Evolutionary conservation across 2,329 filamentous ascomycete genomes (phyloP), one percentile per base, ranked within the genome.

Genomic region (Sordariomycetes sp.): DNA sequence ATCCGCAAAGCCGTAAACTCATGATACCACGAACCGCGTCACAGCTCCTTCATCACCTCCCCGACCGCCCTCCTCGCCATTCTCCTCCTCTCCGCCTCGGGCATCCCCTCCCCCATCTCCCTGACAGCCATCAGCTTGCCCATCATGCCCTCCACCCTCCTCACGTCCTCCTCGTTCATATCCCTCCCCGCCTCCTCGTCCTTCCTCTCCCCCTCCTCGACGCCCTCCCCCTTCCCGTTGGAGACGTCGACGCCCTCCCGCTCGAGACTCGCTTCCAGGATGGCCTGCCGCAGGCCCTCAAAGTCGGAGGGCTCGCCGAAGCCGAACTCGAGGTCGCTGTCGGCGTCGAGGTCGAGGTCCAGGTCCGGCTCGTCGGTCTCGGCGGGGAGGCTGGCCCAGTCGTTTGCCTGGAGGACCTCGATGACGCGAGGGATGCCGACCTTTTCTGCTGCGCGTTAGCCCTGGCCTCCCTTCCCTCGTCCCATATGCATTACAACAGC

Each of bases 361-460:
- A 53, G 12, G 18, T 48, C 66, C 62, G 60, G 73, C 24, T 71
- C 69, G 1, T 71, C 60, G 57, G 70, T 64, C 58, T 73, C 34
- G 12, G 25, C 70, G 6, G 22, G 70, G 65, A 10, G 12, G 62
- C 62, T 57, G 72, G 69, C 2, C 85, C 85, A 88, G 68, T 87
- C 84, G 65, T 87, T 88, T 18, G 83, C 74, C 65, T 87, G 78
- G 16, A 88, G 69, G 0, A 84, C 85, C 65, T 88, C 83, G 10
- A 75, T 73, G 2, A 82, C 75, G 11, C 85, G 76, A 1, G 79
- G 73, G 43, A 87, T 75, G 18, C 84, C 84, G 35, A 75, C 78
- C 60, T 79, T 79, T 68, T 87, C 84, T 82, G 60, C 1, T 11
- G 20, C 10, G 10, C 14, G 50, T 52, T 52, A 52, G 50, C 22